phyloP scores from a whole-genome alignment of 2,329 filamentous ascomycete species.

The Colletotrichum sublineola region DNA sequence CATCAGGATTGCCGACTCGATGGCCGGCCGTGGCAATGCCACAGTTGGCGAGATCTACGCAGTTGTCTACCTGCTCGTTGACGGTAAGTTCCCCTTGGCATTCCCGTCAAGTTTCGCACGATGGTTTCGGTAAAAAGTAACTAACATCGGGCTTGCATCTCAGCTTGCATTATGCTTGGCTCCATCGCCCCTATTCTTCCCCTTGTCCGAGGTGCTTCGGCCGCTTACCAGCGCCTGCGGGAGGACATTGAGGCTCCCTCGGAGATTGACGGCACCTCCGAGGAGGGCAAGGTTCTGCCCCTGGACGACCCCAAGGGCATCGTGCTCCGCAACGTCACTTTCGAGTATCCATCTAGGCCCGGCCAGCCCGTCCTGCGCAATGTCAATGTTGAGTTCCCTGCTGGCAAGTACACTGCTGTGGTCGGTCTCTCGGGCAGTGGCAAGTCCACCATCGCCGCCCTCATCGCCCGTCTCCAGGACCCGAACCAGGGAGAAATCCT shows the following conservation, averaged over 20 bases:
- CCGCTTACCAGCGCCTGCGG: slow-evolving; percentile 66
- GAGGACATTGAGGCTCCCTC: slow-evolving; percentile 65
- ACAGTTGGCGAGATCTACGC: slow-evolving; percentile 64
- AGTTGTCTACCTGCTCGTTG: slow-evolving; percentile 67
- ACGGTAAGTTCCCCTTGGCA: slow-evolving; percentile 51
- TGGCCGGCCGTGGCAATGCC: slow-evolving; percentile 49
- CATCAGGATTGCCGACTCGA: slow-evolving; percentile 50
- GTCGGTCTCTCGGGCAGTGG: slow-evolving; percentile 65
- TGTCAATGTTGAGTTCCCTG: slow-evolving; percentile 51
- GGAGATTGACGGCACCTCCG: slow-evolving; percentile 54
- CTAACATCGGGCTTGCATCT: slow-evolving; percentile 40
- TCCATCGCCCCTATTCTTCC: slow-evolving; percentile 71
- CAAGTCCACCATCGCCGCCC: slow-evolving; percentile 59
- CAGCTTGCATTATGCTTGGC: slow-evolving; percentile 68
- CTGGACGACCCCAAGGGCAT: slow-evolving; percentile 62
- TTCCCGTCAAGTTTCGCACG: not conserved
- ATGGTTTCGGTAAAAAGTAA: not conserved
- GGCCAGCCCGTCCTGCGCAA: slow-evolving; percentile 53
- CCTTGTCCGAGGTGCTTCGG: slow-evolving; percentile 67
- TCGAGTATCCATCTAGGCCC: slow-evolving; percentile 54
- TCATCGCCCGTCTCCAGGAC: slow-evolving; percentile 61
- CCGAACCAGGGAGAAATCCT: slow-evolving; percentile 56
- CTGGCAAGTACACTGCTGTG: slow-evolving; percentile 60
- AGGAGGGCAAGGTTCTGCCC: slow-evolving; percentile 55
- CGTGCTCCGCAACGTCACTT: slow-evolving; percentile 53